Percentiles rank a stretch among this genome's conserved stretches.
These are phyloP conservation scores for Fraxinus platypoda DNA, from an alignment of 305 asterid species.

Conservation along the genomic window DNA sequence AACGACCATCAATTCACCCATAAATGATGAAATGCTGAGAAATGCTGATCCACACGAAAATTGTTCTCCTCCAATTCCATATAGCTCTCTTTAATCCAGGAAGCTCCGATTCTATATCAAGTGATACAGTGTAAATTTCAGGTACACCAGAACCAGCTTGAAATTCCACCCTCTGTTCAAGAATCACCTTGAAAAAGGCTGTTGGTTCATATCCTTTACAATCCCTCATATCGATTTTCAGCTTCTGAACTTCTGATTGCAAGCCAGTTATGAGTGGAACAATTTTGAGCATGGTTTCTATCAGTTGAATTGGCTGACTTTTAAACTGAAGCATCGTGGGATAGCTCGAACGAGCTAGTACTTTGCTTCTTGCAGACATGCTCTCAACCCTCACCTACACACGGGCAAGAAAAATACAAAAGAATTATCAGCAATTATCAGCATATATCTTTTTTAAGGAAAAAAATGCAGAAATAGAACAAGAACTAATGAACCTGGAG, in stretches of 20 bases:
- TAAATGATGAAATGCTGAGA: conserved; percentile 29
- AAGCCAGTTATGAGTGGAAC: conserved; percentile 53
- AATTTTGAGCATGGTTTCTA: conserved; percentile 36
- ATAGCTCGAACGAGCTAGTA: conserved; percentile 39
- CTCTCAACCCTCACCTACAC: conserved; percentile 61
- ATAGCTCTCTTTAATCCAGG: conserved; percentile 38
- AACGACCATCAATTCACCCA: conserved; percentile 30
- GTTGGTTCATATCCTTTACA: conserved; percentile 45
- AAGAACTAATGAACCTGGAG: conserved; percentile 49
- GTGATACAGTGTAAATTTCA: conserved; percentile 48
- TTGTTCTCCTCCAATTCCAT: conserved; percentile 52
- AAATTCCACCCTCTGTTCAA: conserved; percentile 56
- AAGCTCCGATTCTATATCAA: conserved; percentile 49
- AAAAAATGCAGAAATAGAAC: no score
- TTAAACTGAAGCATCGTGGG: conserved; percentile 65
- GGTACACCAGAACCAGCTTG: conserved; percentile 56
- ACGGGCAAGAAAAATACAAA: background rate
- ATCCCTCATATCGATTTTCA: conserved; percentile 32
- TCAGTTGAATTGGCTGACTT: conserved; percentile 40
- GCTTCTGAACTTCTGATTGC: conserved; percentile 50
- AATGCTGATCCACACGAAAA: conserved; percentile 54
- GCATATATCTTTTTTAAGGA: background rate
- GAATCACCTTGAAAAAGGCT: conserved; percentile 35
- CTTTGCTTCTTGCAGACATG: conserved; percentile 42
- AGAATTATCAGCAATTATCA: background rate